Evolutionary conservation across 176 grass and related monocot species (phyloP), one percentile per base, ranked within the genome.

Genomic region (Aegilops umbellulata): DNA sequence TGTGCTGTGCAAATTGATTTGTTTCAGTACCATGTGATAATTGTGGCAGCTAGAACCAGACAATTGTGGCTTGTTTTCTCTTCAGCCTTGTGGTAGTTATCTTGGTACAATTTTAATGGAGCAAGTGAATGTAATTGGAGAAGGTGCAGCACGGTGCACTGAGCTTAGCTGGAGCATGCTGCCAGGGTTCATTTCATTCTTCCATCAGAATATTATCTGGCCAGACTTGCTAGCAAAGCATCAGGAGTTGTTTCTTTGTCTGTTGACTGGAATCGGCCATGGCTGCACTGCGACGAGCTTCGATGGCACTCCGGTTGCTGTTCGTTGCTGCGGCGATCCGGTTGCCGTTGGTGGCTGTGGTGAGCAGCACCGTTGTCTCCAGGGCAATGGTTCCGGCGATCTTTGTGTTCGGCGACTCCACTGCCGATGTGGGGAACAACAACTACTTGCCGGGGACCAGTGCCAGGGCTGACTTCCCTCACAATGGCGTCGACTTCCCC

Each of bases 351-450:
- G 15, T 15, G 42, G 31, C 27, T 0, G 4, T 1, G 12, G 38
- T 49, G 5, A 39, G 26, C 7, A 38, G 10, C 0, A 27, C 49
- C 0, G 16, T 53, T 6, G 49, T 38, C 35, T 27, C 58, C 3
- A 76, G 10, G 46, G 35, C 34, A 1, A 7, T 30, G 46, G 87
- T 92, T n/a, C 86, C 86, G 57, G 94, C 90, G 10, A 86, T 97
- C 19, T 97, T 87, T 17, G 90, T 97, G 53, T 97, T 97, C 4
- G 92, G 94, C 0, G 92, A 97, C 89, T 97, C 92, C 8, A 94
- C 86, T 12, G 92, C 80, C 0, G 94, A 97, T 76, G 94, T 92
- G 30, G 92, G 94, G 6, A 94, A 94, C 51, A 97, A 97, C 66
- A 76, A 92, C 38, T 92, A 87, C 79, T 16, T 94, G 83, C 31